phyloP scores from a whole-genome alignment of 169 alveolate species.

The Plasmodium gallinaceum region DNA sequence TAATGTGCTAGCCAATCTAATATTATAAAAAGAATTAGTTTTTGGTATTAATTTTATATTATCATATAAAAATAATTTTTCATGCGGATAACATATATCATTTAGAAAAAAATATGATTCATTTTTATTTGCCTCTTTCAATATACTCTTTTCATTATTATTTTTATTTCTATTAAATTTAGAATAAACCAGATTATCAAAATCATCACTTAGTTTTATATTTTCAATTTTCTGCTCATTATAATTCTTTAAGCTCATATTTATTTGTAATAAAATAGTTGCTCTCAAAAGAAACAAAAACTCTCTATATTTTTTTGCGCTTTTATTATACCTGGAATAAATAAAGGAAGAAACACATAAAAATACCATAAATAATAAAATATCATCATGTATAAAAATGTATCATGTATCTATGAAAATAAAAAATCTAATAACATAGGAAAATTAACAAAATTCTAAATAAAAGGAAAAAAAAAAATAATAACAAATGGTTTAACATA shows the following conservation, averaged over 20 bases:
- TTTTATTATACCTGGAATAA: constrained; percentile 34
- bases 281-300: constrained; percentile 38
- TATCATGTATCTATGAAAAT: background rate
- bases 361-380: too few relatives aligned
- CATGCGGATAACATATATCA: constrained; percentile 67
- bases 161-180: constrained; percentile 5
- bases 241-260: constrained; percentile 28
- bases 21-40: constrained; percentile 11
- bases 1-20: constrained; percentile 29
- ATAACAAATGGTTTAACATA: too few relatives aligned
- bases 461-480: too few relatives aligned
- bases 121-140: constrained; percentile 6
- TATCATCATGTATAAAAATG: background rate
- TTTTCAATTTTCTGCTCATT: constrained; percentile 8
- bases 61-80: background rate
- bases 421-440: too few relatives aligned
- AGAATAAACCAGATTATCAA: constrained; percentile 22
- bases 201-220: constrained; percentile 27
- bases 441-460: too few relatives aligned
- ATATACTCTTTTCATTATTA: background rate
- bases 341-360: background rate
- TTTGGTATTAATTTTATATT: constrained; percentile 1
- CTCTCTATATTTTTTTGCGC: constrained; percentile 16
- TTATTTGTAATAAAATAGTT: constrained; percentile 18
- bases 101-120: constrained; percentile 8